Evolutionary conservation across 164 flowering plant genomes (phyloP).

Genomic region (Hamamelis virginiana): DNA sequence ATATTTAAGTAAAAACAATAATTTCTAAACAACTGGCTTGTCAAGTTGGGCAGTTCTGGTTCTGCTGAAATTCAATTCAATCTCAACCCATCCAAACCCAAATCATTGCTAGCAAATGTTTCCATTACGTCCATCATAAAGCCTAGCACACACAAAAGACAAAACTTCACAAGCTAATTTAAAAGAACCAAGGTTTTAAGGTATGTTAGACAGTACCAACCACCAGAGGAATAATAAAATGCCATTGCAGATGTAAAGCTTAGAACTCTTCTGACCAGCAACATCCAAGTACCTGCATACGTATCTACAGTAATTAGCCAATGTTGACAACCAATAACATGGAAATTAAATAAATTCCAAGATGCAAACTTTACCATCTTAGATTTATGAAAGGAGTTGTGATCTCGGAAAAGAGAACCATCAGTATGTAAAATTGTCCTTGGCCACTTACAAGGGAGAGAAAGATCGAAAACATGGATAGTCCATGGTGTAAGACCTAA

Average conservation of each 20-base stretch:
- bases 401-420: constrained; percentile 76
- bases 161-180: background rate
- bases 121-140: too few species aligned
- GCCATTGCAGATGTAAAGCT: constrained; percentile 60
- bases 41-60: too few species aligned
- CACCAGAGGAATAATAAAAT: constrained; percentile 70
- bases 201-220: constrained; percentile 42
- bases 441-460: constrained; percentile 63
- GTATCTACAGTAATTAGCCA: background rate
- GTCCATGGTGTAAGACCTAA: constrained; percentile 73
- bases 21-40: too few species aligned
- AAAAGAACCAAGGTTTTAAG: constrained; percentile 3
- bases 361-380: constrained; percentile 55
- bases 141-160: too few species aligned
- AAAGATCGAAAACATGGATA: constrained; percentile 61
- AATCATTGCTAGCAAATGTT: too few species aligned
- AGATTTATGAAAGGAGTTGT: constrained; percentile 82
- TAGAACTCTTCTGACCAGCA: constrained; percentile 68
- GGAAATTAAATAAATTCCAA: background rate
- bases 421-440: constrained; percentile 60
- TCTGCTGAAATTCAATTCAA: too few species aligned
- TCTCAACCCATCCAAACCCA: too few species aligned
- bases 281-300: constrained; percentile 69
- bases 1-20: too few species aligned
- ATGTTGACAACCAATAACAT: constrained; percentile 7